A percentile compares a stretch with the other conserved stretches of the same genome.
Conservation (phyloP, 495 filamentous ascomycete species). For the Podospora conica region DNA sequence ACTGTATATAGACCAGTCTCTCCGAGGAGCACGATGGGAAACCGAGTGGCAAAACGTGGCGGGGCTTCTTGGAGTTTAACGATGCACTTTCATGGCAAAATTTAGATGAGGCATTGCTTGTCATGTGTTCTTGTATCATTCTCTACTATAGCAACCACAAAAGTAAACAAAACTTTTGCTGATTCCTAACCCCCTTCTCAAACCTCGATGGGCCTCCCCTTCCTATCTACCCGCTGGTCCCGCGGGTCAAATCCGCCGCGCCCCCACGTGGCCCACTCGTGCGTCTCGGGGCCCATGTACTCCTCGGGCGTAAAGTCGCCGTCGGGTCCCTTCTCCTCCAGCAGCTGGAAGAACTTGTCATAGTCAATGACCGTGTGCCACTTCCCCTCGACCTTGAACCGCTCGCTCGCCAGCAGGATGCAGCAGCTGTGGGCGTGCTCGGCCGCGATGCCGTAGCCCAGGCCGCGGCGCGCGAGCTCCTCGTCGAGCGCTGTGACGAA, state of each 20-base stretch:
- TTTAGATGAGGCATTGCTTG: background rate
- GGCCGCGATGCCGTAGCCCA: slow-evolving; percentile 84
- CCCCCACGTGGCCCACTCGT: slow-evolving; percentile 93
- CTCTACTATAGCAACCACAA: background rate
- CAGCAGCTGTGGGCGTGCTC: slow-evolving; percentile 96
- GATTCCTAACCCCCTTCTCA: background rate
- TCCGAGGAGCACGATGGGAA: slow-evolving; percentile 1
- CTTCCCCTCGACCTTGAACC: slow-evolving; percentile 64
- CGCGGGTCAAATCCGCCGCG: slow-evolving; percentile 89
- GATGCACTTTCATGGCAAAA: background rate
- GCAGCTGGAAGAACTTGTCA: slow-evolving; percentile 75
- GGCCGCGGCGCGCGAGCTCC: slow-evolving; percentile 58
- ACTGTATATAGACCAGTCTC: slow-evolving; percentile 14
- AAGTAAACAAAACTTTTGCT: background rate
- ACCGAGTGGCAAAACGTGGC: background rate
- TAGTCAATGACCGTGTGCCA: slow-evolving; percentile 95
- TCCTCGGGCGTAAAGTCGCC: slow-evolving; percentile 79
- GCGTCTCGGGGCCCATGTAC: slow-evolving; percentile 75
- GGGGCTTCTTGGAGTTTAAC: slow-evolving; percentile 6
- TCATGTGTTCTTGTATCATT: background rate
- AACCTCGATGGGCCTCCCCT: slow-evolving; percentile 51
- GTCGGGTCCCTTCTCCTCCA: slow-evolving; percentile 59
- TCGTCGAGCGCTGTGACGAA: slow-evolving; percentile 70
- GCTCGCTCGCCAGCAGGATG: slow-evolving; percentile 69
- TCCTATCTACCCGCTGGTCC: slow-evolving; percentile 76